Evolutionary conservation across 495 filamentous ascomycete genomes (phyloP), one percentile per base, ranked within the genome.

Genomic region (Aspergillus mulundensis): DNA sequence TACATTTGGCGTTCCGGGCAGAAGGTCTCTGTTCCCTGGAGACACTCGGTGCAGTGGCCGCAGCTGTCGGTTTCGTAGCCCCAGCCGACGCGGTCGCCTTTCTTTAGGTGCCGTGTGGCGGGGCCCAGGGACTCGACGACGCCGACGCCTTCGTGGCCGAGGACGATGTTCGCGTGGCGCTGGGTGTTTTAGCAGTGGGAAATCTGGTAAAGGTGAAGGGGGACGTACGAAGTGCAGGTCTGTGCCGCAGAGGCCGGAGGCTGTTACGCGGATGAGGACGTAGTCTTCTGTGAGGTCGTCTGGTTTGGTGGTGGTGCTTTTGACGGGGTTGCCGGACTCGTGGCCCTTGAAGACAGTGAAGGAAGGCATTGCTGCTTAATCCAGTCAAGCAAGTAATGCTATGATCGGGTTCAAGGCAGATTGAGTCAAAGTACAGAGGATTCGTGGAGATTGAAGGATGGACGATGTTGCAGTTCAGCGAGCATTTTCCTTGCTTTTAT

Each of bases 61-160:
- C 58, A 61, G 53, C 49, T 54, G 34, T 56, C 49, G 18, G 49
- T 44, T 32, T 57, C 53, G 23, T 60, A 63, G n/a, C 61, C 61
- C 49, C 54, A 63, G 24, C 57, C 57, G 14, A 63, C 61, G 11
- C 61, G 61, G 25, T 57, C 57, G 5, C 61, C 61, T 16, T 57
- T 43, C 50, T 60, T 54, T 7, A 61, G 45, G 47, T 34, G 23
- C 6, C 41, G 50, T 0, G 41, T 23, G 10, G 16, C 36, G 3
- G 61, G 54, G 2, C 57, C 61, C 7, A 59, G 34, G 5, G 30
- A 40, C 30, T 60, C 54, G 8, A 63, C 54, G 19, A 63, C 51
- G 1, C 61, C 61, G 23, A 63, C 46, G 12, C 61, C 61, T 36
- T 63, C 61, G 30, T 63, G 61, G 23, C 61, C 61, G 34, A 63